Evolutionary conservation across 164 flowering plant genomes (phyloP).

Genomic region (Piper betle): DNA sequence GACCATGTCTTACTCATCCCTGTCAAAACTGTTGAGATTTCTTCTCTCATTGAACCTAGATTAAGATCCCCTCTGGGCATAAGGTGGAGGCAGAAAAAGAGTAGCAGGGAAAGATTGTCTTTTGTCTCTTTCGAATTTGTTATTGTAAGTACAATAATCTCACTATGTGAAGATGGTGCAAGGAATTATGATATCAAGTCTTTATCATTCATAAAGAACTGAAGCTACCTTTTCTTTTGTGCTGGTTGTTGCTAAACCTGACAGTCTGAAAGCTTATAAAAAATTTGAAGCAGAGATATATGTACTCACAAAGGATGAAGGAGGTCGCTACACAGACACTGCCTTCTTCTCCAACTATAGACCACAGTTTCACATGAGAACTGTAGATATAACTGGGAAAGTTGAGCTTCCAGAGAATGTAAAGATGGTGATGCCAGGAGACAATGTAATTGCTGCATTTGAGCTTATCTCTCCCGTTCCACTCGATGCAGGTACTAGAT

Average conservation of each 20-base stretch:
- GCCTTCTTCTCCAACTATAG: conserved; percentile 86
- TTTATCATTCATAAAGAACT: neutral
- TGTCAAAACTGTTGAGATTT: no score
- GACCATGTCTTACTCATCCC: no score
- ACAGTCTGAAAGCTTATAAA: conserved; percentile 57
- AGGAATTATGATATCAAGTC: neutral
- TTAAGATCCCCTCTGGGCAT: no score
- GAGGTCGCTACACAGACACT: conserved; percentile 97
- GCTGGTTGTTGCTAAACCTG: conserved; percentile 93
- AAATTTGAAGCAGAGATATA: conserved; percentile 93
- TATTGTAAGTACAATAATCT: no score
- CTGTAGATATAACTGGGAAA: conserved; percentile 94
- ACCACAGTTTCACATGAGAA: conserved; percentile 94
- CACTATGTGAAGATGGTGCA: no score
- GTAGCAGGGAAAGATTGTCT: no score
- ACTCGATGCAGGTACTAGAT: conserved; percentile 61
- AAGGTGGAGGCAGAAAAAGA: no score
- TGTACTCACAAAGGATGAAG: conserved; percentile 95
- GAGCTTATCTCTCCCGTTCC: conserved; percentile 79
- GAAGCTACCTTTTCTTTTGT: conserved; percentile 1
- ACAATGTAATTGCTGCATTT: conserved; percentile 84
- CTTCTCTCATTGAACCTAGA: no score
- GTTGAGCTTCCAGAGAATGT: conserved; percentile 84
- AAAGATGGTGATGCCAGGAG: conserved; percentile 99
- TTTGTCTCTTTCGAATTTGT: no score